A percentile compares a stretch with the other conserved stretches of the same genome.
These are phyloP conservation scores for Fusarium sp. DNA, from an alignment of 2,329 filamentous ascomycete genomes.

Conservation along the genomic window DNA sequence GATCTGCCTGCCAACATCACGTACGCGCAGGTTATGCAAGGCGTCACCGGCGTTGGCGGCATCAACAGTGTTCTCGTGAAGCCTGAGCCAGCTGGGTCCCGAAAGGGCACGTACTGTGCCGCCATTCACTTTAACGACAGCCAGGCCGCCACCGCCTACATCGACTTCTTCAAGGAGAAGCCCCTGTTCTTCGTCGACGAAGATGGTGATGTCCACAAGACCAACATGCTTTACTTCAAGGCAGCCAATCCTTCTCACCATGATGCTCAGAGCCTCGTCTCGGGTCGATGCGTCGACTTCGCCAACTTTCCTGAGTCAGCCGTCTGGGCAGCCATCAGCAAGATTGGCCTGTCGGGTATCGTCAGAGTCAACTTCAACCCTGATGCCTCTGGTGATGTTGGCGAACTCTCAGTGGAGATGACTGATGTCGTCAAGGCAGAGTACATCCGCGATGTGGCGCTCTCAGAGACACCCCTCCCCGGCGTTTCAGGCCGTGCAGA, in stretches of 20 bases:
- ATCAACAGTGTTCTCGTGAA: not conserved
- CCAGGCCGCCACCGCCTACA: not conserved
- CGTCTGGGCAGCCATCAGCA: slow-evolving; percentile 38
- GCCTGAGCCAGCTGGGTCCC: not conserved
- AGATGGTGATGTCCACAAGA: not conserved
- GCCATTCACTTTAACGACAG: not conserved
- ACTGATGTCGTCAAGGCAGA: slow-evolving; percentile 18
- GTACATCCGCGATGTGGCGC: not conserved
- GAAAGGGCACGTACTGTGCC: not conserved
- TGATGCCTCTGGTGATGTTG: rapidly evolving
- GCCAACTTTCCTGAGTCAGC: slow-evolving; percentile 26
- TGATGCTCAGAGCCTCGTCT: not conserved
- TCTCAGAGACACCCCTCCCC: not conserved
- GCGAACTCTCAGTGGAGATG: slow-evolving; percentile 36
- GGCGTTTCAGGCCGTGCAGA: not conserved
- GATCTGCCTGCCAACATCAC: not conserved
- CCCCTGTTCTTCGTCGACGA: not conserved
- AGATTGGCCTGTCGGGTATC: slow-evolving; percentile 21
- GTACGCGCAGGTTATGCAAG: not conserved
- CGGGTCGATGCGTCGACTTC: slow-evolving; percentile 30
- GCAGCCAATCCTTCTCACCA: not conserved
- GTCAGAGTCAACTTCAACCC: not conserved
- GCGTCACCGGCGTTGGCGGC: not conserved
- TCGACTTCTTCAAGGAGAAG: rapidly evolving
- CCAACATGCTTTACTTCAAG: not conserved